These are phyloP conservation scores for Eucalyptus sp. DNA, from an alignment of 345 rosid genomes.

Conservation along the genomic window DNA sequence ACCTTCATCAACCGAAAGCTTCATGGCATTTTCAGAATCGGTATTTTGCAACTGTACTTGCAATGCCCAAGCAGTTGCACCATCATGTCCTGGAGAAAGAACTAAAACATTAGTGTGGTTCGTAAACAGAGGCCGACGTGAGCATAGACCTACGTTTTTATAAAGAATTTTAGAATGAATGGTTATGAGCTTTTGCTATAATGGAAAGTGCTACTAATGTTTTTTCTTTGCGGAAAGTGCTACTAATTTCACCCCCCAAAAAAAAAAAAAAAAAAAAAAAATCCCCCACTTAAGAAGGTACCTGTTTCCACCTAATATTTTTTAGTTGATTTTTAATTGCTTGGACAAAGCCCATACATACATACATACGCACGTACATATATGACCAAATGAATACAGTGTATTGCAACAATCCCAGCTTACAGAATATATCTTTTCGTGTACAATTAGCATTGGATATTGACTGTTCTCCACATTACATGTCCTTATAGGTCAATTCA, in stretches of 20 bases:
- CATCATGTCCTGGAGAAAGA: not conserved
- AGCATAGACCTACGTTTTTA: not conserved
- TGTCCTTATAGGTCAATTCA: not conserved
- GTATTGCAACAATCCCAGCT: not conserved
- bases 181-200: not conserved
- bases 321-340: not conserved
- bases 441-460: not conserved
- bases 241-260: too few species aligned
- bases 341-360: not conserved
- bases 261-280: rapidly evolving
- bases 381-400: not conserved
- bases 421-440: not conserved
- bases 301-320: not conserved
- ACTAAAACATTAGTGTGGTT: not conserved
- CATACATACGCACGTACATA: not conserved
- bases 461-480: not conserved
- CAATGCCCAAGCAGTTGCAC: not conserved
- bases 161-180: not conserved
- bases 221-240: not conserved
- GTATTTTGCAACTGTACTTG: not conserved
- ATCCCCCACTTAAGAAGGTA: not conserved
- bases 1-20: not conserved
- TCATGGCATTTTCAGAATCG: not conserved
- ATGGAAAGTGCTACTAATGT: not conserved
- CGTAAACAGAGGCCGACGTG: not conserved